These are phyloP conservation scores for Favolaschia claudopus DNA, from an alignment of 768 basidiomycete genomes.

Conservation along the genomic window DNA sequence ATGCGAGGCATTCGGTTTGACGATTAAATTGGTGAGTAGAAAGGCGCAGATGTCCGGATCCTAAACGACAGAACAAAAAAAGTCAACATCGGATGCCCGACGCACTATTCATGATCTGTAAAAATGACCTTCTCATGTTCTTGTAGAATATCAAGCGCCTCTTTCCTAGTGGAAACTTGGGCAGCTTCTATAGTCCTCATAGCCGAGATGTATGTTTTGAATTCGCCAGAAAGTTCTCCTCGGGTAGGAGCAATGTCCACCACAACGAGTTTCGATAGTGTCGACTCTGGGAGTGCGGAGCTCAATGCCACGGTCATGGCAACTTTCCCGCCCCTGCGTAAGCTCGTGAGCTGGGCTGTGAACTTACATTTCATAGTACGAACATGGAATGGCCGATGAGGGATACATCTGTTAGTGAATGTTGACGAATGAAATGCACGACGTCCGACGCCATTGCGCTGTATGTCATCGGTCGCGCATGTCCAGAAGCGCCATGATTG, in stretches of 20 bases:
- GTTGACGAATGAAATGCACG: slow-evolving; percentile 64
- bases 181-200: slow-evolving; percentile 78
- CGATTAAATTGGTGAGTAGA: slow-evolving; percentile 81
- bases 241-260: slow-evolving; percentile 84
- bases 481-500: slow-evolving; percentile 90
- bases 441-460: slow-evolving; percentile 83
- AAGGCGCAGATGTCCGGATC: slow-evolving; percentile 80
- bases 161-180: slow-evolving; percentile 64
- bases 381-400: slow-evolving; percentile 93
- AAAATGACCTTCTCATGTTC: slow-evolving; percentile 66
- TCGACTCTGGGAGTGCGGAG: slow-evolving; percentile 46
- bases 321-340: slow-evolving; percentile 82
- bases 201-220: slow-evolving; percentile 66
- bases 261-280: slow-evolving; percentile 68
- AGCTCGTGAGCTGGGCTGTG: slow-evolving; percentile 5
- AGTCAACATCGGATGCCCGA: background rate
- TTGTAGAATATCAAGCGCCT: slow-evolving; percentile 72
- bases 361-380: slow-evolving; percentile 32
- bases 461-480: slow-evolving; percentile 77
- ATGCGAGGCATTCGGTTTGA: slow-evolving; percentile 42
- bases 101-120: background rate
- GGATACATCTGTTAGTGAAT: slow-evolving; percentile 65
- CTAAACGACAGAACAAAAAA: slow-evolving; percentile 46
- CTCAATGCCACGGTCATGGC: slow-evolving; percentile 74
- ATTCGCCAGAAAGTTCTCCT: slow-evolving; percentile 66